Evolutionary conservation across 2,329 filamentous ascomycete genomes (phyloP).

Genomic region (Chalaropsis thielavioides): DNA sequence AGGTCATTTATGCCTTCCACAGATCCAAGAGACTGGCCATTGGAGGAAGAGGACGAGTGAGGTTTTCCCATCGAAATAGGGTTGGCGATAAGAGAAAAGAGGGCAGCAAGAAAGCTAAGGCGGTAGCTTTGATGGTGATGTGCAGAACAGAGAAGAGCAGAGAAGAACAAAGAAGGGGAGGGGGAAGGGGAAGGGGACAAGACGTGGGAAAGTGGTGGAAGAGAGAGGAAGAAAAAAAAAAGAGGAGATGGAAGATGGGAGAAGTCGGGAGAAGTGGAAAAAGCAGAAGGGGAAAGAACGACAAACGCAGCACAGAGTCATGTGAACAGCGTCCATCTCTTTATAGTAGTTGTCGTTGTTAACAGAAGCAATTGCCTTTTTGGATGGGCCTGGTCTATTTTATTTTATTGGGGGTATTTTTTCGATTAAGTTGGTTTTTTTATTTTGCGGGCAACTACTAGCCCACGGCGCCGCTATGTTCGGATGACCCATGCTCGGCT

Average conservation of each 20-base stretch:
- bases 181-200: background rate
- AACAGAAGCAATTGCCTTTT: background rate
- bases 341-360: background rate
- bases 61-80: conserved; percentile 20
- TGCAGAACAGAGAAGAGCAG: background rate
- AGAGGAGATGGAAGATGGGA: background rate
- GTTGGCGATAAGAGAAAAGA: conserved; percentile 6
- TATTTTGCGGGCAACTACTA: background rate
- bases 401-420: background rate
- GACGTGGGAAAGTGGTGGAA: background rate
- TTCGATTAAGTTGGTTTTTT: background rate
- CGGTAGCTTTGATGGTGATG: background rate
- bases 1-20: conserved; percentile 19
- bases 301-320: background rate
- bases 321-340: conserved; percentile 1
- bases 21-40: conserved; percentile 19
- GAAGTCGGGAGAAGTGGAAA: background rate
- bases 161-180: background rate
- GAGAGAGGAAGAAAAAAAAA: background rate
- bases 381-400: background rate
- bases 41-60: conserved; percentile 18
- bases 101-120: conserved; percentile 6
- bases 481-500: conserved; percentile 5
- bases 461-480: background rate
- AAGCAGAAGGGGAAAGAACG: background rate